Conservation (phyloP, 305 asterid species). For the Andrographis paniculata region DNA sequence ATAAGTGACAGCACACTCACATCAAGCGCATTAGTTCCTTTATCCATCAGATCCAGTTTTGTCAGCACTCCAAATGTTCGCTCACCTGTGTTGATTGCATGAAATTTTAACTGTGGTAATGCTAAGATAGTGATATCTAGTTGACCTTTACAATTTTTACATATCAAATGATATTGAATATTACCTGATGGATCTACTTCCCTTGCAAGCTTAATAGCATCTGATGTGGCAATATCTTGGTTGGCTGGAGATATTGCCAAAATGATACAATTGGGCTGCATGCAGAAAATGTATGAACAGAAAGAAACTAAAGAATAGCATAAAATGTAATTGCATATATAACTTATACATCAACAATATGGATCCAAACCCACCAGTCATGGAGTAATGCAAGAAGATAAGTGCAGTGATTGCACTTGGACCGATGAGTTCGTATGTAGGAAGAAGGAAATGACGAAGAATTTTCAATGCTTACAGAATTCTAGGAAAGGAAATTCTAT, state of each 20-base stretch:
- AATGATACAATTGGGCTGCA: slow-evolving; percentile 84
- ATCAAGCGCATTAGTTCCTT: slow-evolving; percentile 90
- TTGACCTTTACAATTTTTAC: slow-evolving; percentile 9
- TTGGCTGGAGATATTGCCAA: slow-evolving; percentile 95
- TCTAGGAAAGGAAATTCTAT: background rate
- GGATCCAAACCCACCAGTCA: slow-evolving; percentile 10
- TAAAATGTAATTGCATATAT: background rate
- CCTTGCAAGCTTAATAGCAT: slow-evolving; percentile 84
- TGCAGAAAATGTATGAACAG: slow-evolving; percentile 5
- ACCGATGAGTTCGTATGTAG: background rate
- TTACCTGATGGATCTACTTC: slow-evolving; percentile 88
- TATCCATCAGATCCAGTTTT: slow-evolving; percentile 95
- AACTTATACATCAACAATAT: slow-evolving; percentile 4
- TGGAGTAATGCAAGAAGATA: slow-evolving; percentile 4
- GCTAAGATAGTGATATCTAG: slow-evolving; percentile 6
- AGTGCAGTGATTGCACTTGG: background rate
- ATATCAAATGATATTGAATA: slow-evolving; percentile 7
- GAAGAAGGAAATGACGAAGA: too few species aligned
- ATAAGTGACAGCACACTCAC: slow-evolving; percentile 34
- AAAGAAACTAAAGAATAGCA: background rate
- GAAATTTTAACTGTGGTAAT: slow-evolving; percentile 14
- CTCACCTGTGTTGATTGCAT: slow-evolving; percentile 48
- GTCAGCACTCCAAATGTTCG: slow-evolving; percentile 97
- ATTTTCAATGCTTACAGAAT: too few species aligned
- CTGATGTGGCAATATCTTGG: slow-evolving; percentile 96